Evolutionary conservation across 768 basidiomycete genomes (phyloP).

Genomic region (Rhizopogon vesiculosus): DNA sequence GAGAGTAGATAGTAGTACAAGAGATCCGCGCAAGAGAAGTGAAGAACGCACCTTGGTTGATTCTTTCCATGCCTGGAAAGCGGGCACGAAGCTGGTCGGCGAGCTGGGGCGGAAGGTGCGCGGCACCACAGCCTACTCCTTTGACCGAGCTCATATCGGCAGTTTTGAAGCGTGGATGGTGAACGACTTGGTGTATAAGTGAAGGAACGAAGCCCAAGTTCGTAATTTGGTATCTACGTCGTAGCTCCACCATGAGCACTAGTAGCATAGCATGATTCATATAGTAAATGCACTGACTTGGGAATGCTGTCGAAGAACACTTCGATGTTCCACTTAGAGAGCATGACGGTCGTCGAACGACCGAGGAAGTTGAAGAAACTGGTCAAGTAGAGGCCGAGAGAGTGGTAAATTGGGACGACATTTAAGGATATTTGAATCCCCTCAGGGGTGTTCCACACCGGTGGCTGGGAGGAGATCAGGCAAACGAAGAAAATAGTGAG

Average conservation of each 20-base stretch:
- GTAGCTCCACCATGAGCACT: background rate
- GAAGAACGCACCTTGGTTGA: conserved; percentile 37
- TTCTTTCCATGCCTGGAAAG: conserved; percentile 21
- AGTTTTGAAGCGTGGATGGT: conserved; percentile 36
- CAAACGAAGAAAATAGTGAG: conserved; percentile 29
- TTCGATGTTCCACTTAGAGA: conserved; percentile 52
- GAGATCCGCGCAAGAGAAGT: background rate
- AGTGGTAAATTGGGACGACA: conserved; percentile 59
- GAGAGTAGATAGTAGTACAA: background rate
- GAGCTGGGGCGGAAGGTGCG: conserved; percentile 54
- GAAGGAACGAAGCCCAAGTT: conserved; percentile 48
- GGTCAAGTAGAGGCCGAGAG: conserved; percentile 48
- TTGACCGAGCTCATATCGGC: conserved; percentile 45
- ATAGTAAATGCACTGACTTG: conserved; percentile 33
- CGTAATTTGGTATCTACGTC: conserved; percentile 45
- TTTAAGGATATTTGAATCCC: conserved; percentile 40
- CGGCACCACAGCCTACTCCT: conserved; percentile 43
- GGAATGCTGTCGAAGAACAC: conserved; percentile 43
- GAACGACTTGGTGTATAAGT: conserved; percentile 50
- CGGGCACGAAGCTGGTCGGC: conserved; percentile 29
- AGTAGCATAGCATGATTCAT: background rate
- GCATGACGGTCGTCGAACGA: conserved; percentile 41
- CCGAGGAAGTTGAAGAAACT: conserved; percentile 38
- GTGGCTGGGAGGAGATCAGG: conserved; percentile 38
- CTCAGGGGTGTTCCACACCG: conserved; percentile 31